Percentiles rank a stretch among this genome's conserved stretches.
Conservation (phyloP, 148 eudicot species). For the Polygonum aviculare region DNA sequence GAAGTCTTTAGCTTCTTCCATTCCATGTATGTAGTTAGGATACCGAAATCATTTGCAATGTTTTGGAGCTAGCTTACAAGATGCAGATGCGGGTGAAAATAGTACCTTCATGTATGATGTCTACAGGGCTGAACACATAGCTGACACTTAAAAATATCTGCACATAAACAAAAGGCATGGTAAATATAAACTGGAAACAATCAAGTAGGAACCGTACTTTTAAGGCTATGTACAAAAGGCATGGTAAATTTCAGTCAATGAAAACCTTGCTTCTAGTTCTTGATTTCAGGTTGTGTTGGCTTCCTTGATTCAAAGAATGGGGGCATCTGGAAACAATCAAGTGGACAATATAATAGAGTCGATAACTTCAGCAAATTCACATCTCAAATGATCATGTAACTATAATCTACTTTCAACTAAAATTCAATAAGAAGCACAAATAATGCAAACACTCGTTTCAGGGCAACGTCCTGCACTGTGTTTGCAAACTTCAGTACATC, state of each 20-base stretch:
- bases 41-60: not conserved
- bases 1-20: not conserved
- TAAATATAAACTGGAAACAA: not conserved
- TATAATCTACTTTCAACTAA: too few relatives aligned
- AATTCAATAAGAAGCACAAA: not conserved
- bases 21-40: not conserved
- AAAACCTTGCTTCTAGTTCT: constrained; percentile 36
- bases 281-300: constrained; percentile 45
- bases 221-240: too few relatives aligned
- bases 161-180: constrained; percentile 8
- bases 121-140: constrained; percentile 73
- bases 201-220: too few relatives aligned
- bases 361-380: not conserved
- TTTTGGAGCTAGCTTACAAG: not conserved
- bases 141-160: constrained; percentile 60
- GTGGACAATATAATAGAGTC: not conserved
- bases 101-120: constrained; percentile 87
- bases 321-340: constrained; percentile 31
- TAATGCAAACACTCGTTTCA: too few relatives aligned
- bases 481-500: too few relatives aligned
- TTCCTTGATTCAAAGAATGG: constrained; percentile 38
- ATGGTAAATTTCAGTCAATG: too few relatives aligned
- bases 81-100: not conserved
- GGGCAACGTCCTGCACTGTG: too few relatives aligned
- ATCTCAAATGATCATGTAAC: not conserved